These are phyloP conservation scores for Exophiala calicioides DNA, from an alignment of 2,329 filamentous ascomycete genomes.

Conservation along the genomic window DNA sequence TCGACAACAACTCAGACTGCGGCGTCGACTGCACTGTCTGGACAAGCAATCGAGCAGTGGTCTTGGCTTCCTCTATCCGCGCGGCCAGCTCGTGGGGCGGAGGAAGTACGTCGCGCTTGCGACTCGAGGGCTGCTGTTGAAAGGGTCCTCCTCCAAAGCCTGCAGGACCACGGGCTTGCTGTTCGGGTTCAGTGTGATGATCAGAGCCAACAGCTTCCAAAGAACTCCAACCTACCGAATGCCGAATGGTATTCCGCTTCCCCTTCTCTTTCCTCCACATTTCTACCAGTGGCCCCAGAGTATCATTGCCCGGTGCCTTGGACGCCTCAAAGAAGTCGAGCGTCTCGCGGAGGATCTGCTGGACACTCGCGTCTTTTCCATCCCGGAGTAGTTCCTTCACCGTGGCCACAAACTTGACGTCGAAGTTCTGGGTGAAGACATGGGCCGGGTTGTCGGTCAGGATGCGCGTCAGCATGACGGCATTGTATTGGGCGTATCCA, in stretches of 20 bases:
- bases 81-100: slow-evolving; percentile 74
- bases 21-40: slow-evolving; percentile 89
- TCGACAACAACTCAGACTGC: slow-evolving; percentile 69
- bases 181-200: slow-evolving; percentile 27
- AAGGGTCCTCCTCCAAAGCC: slow-evolving; percentile 17
- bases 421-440: slow-evolving; percentile 87
- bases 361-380: slow-evolving; percentile 72
- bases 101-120: slow-evolving; percentile 53
- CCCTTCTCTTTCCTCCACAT: slow-evolving; percentile 93
- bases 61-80: slow-evolving; percentile 85
- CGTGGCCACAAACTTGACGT: slow-evolving; percentile 77
- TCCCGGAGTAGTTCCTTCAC: slow-evolving; percentile 73
- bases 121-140: slow-evolving; percentile 45
- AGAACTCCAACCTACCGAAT: slow-evolving; percentile 28
- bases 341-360: slow-evolving; percentile 84
- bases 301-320: slow-evolving; percentile 70
- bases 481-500: slow-evolving; percentile 86
- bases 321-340: slow-evolving; percentile 74
- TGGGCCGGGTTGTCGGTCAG: slow-evolving; percentile 86
- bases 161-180: slow-evolving; percentile 20
- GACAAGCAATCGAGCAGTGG: slow-evolving; percentile 85
- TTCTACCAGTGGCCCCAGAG: slow-evolving; percentile 66
- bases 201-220: slow-evolving; percentile 23
- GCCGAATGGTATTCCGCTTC: slow-evolving; percentile 51
- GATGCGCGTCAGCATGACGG: slow-evolving; percentile 92